These are phyloP conservation scores for Trichoderma asperelloides DNA, from an alignment of 495 filamentous ascomycete genomes.

Conservation along the genomic window DNA sequence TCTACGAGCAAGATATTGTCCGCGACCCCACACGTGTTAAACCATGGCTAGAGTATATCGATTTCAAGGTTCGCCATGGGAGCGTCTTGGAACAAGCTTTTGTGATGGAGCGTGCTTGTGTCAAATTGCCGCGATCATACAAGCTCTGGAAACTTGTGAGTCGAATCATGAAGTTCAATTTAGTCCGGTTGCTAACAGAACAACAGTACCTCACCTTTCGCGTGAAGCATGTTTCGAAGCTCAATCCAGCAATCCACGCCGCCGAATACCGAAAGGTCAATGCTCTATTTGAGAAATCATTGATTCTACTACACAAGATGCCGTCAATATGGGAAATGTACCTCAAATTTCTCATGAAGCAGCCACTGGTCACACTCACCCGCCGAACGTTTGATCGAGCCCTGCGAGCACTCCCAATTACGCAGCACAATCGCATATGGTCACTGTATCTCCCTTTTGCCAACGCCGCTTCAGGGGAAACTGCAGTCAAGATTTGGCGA, in stretches of 20 bases:
- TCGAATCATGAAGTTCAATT: background rate
- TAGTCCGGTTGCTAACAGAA: slow-evolving; percentile 16
- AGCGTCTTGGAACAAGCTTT: slow-evolving; percentile 86
- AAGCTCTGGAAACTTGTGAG: slow-evolving; percentile 96
- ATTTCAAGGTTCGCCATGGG: slow-evolving; percentile 83
- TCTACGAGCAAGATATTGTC: slow-evolving; percentile 94
- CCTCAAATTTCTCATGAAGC: slow-evolving; percentile 78
- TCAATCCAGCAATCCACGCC: slow-evolving; percentile 74
- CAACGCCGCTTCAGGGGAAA: slow-evolving; percentile 82
- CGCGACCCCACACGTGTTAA: slow-evolving; percentile 80
- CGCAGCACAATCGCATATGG: slow-evolving; percentile 98
- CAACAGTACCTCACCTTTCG: slow-evolving; percentile 78
- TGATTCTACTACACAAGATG: slow-evolving; percentile 98
- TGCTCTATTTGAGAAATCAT: slow-evolving; percentile 83
- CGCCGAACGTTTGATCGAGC: slow-evolving; percentile 90
- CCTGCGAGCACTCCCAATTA: slow-evolving; percentile 86
- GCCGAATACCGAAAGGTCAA: slow-evolving; percentile 90
- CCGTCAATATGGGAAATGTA: slow-evolving; percentile 98
- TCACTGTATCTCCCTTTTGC: slow-evolving; percentile 85
- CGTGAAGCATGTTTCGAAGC: slow-evolving; percentile 68
- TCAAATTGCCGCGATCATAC: slow-evolving; percentile 84
- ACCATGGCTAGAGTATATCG: slow-evolving; percentile 93
- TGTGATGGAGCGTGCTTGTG: slow-evolving; percentile 86
- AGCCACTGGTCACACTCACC: slow-evolving; percentile 86
- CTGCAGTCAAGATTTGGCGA: slow-evolving; percentile 87